Conservation (phyloP, 2,329 filamentous ascomycete genomes). For the Fusarium protoensiforme region DNA sequence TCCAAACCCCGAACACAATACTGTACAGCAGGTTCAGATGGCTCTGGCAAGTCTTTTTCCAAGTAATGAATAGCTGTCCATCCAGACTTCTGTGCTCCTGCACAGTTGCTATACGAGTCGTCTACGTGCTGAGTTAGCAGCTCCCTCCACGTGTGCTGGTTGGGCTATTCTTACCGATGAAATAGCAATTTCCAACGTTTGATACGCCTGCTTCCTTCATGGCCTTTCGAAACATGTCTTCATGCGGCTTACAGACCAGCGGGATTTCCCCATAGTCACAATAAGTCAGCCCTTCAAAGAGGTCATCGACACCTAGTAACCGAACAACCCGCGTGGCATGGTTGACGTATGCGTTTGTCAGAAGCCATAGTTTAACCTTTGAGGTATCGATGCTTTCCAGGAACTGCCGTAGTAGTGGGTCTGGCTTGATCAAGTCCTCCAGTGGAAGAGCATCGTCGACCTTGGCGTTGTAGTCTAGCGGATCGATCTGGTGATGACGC, state of each 20-base stretch:
- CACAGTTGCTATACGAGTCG: constrained; percentile 86
- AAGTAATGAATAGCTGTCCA: constrained; percentile 90
- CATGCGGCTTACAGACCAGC: constrained; percentile 87
- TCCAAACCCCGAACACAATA: constrained; percentile 81
- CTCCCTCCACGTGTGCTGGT: not conserved
- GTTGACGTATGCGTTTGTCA: constrained; percentile 95
- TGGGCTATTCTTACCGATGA: constrained; percentile 77
- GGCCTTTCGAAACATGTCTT: constrained; percentile 85
- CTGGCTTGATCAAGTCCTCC: constrained; percentile 83
- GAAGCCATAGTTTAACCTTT: constrained; percentile 90
- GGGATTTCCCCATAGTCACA: constrained; percentile 84
- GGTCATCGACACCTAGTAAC: constrained; percentile 82
- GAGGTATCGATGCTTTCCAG: constrained; percentile 83
- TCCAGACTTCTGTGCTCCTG: constrained; percentile 79
- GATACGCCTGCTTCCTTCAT: constrained; percentile 84
- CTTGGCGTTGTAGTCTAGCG: constrained; percentile 91
- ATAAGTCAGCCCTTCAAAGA: constrained; percentile 94
- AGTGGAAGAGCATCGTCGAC: constrained; percentile 97
- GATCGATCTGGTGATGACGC: constrained; percentile 93
- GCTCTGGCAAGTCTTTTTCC: constrained; percentile 75
- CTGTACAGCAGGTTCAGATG: constrained; percentile 72
- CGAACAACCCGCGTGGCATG: constrained; percentile 86
- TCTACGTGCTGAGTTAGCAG: constrained; percentile 61
- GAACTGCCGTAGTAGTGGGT: constrained; percentile 77
- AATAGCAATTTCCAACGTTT: constrained; percentile 81